Evolutionary conservation across 805 yeast genomes (phyloP).

Genomic region (Phaffomyces opuntiae): DNA sequence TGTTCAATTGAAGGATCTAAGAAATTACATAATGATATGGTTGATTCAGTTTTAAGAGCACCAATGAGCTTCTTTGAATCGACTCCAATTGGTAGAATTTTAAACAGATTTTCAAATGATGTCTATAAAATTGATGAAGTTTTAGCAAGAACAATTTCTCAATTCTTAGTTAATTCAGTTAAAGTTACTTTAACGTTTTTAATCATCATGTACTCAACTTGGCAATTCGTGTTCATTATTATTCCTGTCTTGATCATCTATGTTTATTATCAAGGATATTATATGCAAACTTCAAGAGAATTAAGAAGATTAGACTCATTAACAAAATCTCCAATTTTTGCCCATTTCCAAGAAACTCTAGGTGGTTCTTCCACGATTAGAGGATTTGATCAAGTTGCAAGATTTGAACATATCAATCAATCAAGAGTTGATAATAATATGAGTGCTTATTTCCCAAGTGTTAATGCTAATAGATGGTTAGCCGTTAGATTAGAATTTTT

Average conservation of each 20-base stretch:
- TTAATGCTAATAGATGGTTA: slow-evolving; percentile 94
- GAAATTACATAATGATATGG: slow-evolving; percentile 69
- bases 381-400: slow-evolving; percentile 59
- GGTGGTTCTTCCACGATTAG: slow-evolving; percentile 71
- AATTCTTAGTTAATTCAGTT: slow-evolving; percentile 54
- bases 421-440: slow-evolving; percentile 76
- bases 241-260: slow-evolving; percentile 64
- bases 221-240: slow-evolving; percentile 71
- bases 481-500: slow-evolving; percentile 90
- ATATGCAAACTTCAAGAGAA: slow-evolving; percentile 72
- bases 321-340: slow-evolving; percentile 73
- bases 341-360: slow-evolving; percentile 78
- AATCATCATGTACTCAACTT: slow-evolving; percentile 82
- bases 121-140: slow-evolving; percentile 82
- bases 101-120: slow-evolving; percentile 89
- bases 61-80: slow-evolving; percentile 96
- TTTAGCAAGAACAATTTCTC: slow-evolving; percentile 61
- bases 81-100: slow-evolving; percentile 88
- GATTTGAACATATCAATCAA: slow-evolving; percentile 61
- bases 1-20: slow-evolving; percentile 82
- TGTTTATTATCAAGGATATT: slow-evolving; percentile 68
- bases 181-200: slow-evolving; percentile 68
- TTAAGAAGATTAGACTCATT: slow-evolving; percentile 77
- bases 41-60: slow-evolving; percentile 66
- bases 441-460: slow-evolving; percentile 88